Percentiles rank a stretch among this genome's conserved stretches.
phyloP scores from a whole-genome alignment of 352 stramenopile genomes.

The Phytophthora ohioensis region DNA sequence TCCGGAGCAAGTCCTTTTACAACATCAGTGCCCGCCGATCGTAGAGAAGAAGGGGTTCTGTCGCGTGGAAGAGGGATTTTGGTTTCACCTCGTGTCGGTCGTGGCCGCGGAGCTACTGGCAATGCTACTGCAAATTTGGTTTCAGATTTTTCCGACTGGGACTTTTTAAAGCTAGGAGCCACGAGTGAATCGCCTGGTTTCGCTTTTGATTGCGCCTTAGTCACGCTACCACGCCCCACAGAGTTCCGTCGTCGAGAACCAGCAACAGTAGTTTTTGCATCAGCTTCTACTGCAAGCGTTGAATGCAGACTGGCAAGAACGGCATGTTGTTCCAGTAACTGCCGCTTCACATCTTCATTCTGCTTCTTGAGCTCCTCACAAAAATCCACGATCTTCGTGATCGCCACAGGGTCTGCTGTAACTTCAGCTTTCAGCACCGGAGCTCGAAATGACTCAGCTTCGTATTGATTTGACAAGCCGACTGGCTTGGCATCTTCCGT shows the following conservation, averaged over 20 bases:
- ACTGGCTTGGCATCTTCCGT: background rate
- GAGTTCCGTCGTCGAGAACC: conserved; percentile 4
- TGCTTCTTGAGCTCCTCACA: conserved; percentile 66
- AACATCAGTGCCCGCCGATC: conserved; percentile 26
- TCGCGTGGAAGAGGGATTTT: conserved; percentile 46
- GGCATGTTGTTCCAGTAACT: conserved; percentile 53
- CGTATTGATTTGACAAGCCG: conserved; percentile 22
- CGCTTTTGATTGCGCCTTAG: background rate
- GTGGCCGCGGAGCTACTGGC: conserved; percentile 21
- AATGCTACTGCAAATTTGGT: conserved; percentile 2
- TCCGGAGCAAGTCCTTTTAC: conserved; percentile 8
- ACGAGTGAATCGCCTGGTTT: background rate
- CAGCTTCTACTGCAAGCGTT: conserved; percentile 6
- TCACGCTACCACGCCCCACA: background rate
- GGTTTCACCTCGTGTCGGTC: conserved; percentile 35
- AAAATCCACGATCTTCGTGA: conserved; percentile 62
- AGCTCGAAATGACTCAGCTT: conserved; percentile 2
- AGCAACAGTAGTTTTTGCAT: background rate
- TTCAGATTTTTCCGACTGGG: background rate
- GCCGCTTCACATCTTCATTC: conserved; percentile 66
- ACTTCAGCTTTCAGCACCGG: background rate
- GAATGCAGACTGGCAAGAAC: conserved; percentile 50
- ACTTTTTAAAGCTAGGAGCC: background rate
- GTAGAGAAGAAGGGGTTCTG: conserved; percentile 5
- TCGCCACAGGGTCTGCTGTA: conserved; percentile 34